phyloP scores from a whole-genome alignment of 805 yeast species.

The Kodamaea neixiangensis region DNA sequence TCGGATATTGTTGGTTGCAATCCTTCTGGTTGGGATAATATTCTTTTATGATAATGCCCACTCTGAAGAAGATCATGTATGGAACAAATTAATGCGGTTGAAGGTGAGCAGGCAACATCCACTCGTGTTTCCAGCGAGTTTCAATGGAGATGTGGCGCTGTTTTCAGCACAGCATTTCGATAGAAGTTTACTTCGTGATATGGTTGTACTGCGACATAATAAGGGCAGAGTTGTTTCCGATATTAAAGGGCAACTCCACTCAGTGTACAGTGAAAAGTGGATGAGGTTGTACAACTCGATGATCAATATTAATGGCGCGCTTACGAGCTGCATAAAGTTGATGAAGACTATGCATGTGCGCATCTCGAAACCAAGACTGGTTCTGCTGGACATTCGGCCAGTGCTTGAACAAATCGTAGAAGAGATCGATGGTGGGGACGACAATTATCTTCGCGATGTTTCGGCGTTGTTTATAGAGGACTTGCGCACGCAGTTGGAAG shows the following conservation, averaged over 20 bases:
- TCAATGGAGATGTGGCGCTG: conserved; percentile 1
- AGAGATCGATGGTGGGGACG: conserved; percentile 3
- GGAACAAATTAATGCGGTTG: neutral
- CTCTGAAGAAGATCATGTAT: neutral
- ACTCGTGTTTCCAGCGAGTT: conserved; percentile 6
- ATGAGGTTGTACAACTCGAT: conserved; percentile 5
- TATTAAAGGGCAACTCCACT: neutral
- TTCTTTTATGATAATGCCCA: neutral
- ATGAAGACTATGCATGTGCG: neutral
- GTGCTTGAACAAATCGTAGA: neutral
- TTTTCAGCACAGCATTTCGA: conserved; percentile 1
- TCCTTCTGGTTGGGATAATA: neutral
- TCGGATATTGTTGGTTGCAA: neutral
- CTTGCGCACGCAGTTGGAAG: conserved; percentile 13
- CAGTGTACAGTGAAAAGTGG: neutral
- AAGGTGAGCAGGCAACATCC: neutral
- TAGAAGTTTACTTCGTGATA: neutral
- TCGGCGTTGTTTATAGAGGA: conserved; percentile 20
- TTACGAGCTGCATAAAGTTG: conserved; percentile 1
- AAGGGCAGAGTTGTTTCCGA: neutral
- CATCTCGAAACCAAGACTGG: neutral
- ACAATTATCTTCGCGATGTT: conserved; percentile 6
- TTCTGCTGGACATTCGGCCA: conserved; percentile 8
- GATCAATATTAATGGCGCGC: neutral
- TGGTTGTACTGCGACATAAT: neutral